A percentile compares a stretch with the other conserved stretches of the same genome.
phyloP scores from a whole-genome alignment of 805 yeast species.

The Cyberlindnera petersonii region DNA sequence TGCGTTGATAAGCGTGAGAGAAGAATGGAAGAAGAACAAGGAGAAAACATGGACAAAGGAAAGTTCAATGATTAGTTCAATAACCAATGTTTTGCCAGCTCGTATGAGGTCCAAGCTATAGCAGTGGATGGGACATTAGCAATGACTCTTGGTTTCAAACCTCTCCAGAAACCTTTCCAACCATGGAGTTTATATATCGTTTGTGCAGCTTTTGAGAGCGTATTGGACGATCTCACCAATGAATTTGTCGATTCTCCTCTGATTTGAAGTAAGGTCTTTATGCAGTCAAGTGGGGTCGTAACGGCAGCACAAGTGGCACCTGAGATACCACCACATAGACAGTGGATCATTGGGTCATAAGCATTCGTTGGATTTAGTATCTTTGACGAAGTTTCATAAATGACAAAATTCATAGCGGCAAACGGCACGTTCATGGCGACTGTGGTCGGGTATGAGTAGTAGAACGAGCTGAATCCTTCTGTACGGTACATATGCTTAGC shows the following conservation, averaged over 20 bases:
- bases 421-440: conserved; percentile 88
- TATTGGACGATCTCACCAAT: conserved; percentile 50
- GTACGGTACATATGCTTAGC: conserved; percentile 47
- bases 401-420: conserved; percentile 90
- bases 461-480: conserved; percentile 80
- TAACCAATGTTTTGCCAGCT: conserved; percentile 74
- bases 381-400: conserved; percentile 81
- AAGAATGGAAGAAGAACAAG: not conserved
- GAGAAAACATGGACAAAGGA: not conserved
- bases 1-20: not conserved
- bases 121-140: conserved; percentile 96
- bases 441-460: conserved; percentile 91
- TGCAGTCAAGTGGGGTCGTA: conserved; percentile 91
- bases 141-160: conserved; percentile 85
- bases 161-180: conserved; percentile 67
- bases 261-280: conserved; percentile 88
- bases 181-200: conserved; percentile 64
- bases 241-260: conserved; percentile 49
- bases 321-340: conserved; percentile 88
- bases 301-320: conserved; percentile 95
- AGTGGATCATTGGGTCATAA: conserved; percentile 88
- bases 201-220: conserved; percentile 66
- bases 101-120: conserved; percentile 96
- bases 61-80: conserved; percentile 8
- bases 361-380: conserved; percentile 69